These are phyloP conservation scores for Aaosphaeria pasadenensis DNA, from an alignment of 2,329 filamentous ascomycete species.

Conservation along the genomic window DNA sequence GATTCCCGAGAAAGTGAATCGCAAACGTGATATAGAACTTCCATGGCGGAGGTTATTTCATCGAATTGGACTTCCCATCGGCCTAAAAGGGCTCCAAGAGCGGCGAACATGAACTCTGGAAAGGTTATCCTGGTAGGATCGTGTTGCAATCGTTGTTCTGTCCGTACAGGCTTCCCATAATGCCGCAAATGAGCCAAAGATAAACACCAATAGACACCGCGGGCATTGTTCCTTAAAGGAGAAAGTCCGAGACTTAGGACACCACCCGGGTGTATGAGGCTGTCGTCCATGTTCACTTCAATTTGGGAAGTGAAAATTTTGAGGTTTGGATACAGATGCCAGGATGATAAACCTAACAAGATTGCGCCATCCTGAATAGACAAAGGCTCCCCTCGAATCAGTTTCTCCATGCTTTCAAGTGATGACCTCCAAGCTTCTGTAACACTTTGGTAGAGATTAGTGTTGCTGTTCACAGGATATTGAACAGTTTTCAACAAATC, in stretches of 20 bases:
- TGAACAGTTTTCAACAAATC: constrained; percentile 10
- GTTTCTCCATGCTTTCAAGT: constrained; percentile 7
- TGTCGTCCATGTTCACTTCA: background rate
- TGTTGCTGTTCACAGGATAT: constrained; percentile 2
- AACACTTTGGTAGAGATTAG: constrained; percentile 3
- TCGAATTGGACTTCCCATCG: background rate
- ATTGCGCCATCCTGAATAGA: constrained; percentile 5
- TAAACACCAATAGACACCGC: background rate
- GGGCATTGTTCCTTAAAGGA: background rate
- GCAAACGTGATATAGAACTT: background rate
- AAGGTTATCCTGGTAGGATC: background rate
- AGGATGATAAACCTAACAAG: constrained; percentile 7
- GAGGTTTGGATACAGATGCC: constrained; percentile 15
- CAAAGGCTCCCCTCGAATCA: constrained; percentile 9
- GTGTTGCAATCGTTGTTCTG: background rate
- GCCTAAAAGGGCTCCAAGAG: background rate
- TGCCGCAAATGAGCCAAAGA: constrained; percentile 4
- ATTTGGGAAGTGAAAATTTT: background rate
- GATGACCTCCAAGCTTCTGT: constrained; percentile 10
- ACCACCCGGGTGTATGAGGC: background rate
- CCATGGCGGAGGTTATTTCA: background rate
- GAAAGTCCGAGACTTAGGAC: background rate
- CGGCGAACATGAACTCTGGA: background rate
- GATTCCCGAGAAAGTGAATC: too few relatives aligned
- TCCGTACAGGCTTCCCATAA: constrained; percentile 5